Evolutionary conservation across 2,329 filamentous ascomycete species (phyloP).

Genomic region (Simplicillium aogashimaense): DNA sequence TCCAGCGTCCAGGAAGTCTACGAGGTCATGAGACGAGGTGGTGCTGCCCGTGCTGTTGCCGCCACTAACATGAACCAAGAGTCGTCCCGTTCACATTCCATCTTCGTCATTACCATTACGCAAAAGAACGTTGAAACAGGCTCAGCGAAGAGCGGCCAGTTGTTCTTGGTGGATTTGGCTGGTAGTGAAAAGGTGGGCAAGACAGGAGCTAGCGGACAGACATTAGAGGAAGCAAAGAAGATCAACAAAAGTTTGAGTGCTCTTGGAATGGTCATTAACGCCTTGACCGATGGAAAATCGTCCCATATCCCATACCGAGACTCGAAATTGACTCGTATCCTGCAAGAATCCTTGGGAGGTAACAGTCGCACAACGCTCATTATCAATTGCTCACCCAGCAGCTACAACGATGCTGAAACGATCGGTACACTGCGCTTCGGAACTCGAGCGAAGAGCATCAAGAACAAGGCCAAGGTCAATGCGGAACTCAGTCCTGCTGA

Average conservation of each 20-base stretch:
- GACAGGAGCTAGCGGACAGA: conserved; percentile 94
- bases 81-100: conserved; percentile 95
- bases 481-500: conserved; percentile 93
- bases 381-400: conserved; percentile 98
- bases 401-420: conserved; percentile 95
- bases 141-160: conserved; percentile 88
- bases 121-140: conserved; percentile 98
- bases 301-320: conserved; percentile 94
- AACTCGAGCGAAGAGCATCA: conserved; percentile 94
- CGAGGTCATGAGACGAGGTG: conserved; percentile 91
- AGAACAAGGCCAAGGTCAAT: conserved; percentile 99
- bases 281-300: conserved; percentile 92
- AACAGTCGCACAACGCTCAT: conserved; percentile 98
- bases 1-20: conserved; percentile 93
- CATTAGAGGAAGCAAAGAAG: conserved; percentile 96
- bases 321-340: conserved; percentile 91
- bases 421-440: conserved; percentile 87
- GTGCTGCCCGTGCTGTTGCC: conserved; percentile 79
- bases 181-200: conserved; percentile 98
- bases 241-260: conserved; percentile 99
- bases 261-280: conserved; percentile 97
- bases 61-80: conserved; percentile 99
- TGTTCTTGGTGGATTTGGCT: conserved; percentile 95
- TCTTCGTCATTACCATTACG: conserved; percentile 92
- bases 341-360: conserved; percentile 94